A percentile compares a stretch with the other conserved stretches of the same genome.
These are phyloP conservation scores for Castanea sativa DNA, from an alignment of 306 rosid genomes.

Conservation along the genomic window DNA sequence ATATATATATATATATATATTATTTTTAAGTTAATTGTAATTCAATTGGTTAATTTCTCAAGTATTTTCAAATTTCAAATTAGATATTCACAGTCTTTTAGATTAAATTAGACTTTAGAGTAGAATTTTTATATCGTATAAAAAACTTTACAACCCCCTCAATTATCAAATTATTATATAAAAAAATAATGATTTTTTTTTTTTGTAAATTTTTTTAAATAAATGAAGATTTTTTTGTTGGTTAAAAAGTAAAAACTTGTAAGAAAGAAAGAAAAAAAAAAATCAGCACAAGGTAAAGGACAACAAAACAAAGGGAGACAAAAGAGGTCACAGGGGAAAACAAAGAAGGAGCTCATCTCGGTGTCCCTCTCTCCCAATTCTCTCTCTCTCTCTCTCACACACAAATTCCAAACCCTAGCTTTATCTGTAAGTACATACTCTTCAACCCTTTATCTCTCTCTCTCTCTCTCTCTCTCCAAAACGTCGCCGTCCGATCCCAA, in stretches of 20 bases:
- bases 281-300: background rate
- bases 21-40: too few species aligned
- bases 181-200: too few species aligned
- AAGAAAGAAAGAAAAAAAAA: background rate
- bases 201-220: too few species aligned
- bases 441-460: background rate
- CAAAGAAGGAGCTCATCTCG: constrained; percentile 2
- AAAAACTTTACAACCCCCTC: too few species aligned
- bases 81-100: too few species aligned
- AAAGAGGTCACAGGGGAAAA: background rate
- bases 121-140: rapidly evolving
- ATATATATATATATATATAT: too few species aligned
- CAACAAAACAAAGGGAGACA: constrained; percentile 18
- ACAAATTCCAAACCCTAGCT: constrained; percentile 18
- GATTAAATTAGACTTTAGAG: too few species aligned
- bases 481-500: background rate
- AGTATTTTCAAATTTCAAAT: too few species aligned
- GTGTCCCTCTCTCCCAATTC: constrained; percentile 5
- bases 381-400: background rate
- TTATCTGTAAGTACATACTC: background rate
- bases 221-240: too few species aligned
- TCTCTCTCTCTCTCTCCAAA: background rate
- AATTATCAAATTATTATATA: too few species aligned
- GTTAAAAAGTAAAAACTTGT: background rate
- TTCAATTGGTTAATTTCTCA: too few species aligned